Evolutionary conservation across 1,284 basidiomycete genomes (phyloP).

Genomic region (Sphagnurus paluster): DNA sequence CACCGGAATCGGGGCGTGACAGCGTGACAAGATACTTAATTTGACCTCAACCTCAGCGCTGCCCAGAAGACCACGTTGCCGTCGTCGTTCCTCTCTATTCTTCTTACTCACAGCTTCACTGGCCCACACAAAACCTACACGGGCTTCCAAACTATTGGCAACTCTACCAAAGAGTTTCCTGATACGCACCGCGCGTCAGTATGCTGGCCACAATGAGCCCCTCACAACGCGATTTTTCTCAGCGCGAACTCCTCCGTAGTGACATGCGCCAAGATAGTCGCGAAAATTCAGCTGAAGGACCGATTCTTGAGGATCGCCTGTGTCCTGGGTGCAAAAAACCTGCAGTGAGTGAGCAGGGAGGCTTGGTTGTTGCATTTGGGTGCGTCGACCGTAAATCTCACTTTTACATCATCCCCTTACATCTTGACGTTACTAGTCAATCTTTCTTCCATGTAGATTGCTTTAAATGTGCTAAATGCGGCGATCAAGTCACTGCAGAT

Average conservation of each 20-base stretch:
- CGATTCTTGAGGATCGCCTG: slow-evolving; percentile 54
- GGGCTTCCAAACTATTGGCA: too few relatives aligned
- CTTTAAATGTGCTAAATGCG: slow-evolving; percentile 84
- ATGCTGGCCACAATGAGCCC: slow-evolving; percentile 32
- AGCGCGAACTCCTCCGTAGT: slow-evolving; percentile 33
- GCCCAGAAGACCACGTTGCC: slow-evolving; percentile 11
- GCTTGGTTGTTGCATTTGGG: slow-evolving; percentile 91
- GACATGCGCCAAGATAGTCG: slow-evolving; percentile 25
- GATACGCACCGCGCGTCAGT: too few relatives aligned
- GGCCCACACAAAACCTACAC: too few relatives aligned
- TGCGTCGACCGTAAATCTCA: slow-evolving; percentile 32
- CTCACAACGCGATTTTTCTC: slow-evolving; percentile 26
- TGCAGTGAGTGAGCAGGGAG: slow-evolving; percentile 83
- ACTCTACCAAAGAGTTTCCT: too few relatives aligned
- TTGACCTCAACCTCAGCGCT: slow-evolving; percentile 10
- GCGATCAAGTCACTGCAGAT: slow-evolving; percentile 82
- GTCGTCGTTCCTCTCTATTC: slow-evolving; percentile 14
- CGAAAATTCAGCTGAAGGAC: slow-evolving; percentile 21
- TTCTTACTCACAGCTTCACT: slow-evolving; percentile 15
- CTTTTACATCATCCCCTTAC: not conserved
- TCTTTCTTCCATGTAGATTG: slow-evolving; percentile 83
- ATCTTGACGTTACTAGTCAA: slow-evolving; percentile 47
- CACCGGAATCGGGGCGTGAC: slow-evolving; percentile 12
- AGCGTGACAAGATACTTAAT: slow-evolving; percentile 14
- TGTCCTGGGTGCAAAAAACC: slow-evolving; percentile 87